Evolutionary conservation across 768 basidiomycete genomes (phyloP).

Genomic region (Trametes punicea): DNA sequence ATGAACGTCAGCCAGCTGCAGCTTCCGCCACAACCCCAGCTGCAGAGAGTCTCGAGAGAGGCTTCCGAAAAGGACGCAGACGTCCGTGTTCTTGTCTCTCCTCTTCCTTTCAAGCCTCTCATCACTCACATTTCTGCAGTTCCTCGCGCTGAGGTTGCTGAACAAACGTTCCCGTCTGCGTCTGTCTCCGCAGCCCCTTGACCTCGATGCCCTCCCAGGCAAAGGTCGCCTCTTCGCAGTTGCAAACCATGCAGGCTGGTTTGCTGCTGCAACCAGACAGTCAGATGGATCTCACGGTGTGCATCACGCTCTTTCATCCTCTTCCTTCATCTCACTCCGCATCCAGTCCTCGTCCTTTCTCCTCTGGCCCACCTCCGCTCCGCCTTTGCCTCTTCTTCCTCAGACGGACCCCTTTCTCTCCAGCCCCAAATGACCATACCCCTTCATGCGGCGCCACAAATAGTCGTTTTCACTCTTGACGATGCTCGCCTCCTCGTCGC

Average conservation of each 20-base stretch:
- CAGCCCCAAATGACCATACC: slow-evolving; percentile 50
- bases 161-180: slow-evolving; percentile 64
- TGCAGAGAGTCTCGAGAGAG: slow-evolving; percentile 22
- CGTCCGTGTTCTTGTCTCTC: slow-evolving; percentile 16
- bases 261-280: slow-evolving; percentile 54
- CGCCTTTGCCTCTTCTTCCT: slow-evolving; percentile 42
- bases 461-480: slow-evolving; percentile 53
- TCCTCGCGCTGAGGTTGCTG: slow-evolving; percentile 33
- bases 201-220: slow-evolving; percentile 38
- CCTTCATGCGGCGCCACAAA: slow-evolving; percentile 46
- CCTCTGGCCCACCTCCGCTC: slow-evolving; percentile 58
- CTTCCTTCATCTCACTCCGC: not conserved
- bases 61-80: slow-evolving; percentile 29
- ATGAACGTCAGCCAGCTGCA: slow-evolving; percentile 29
- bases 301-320: slow-evolving; percentile 14
- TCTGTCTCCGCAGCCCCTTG: slow-evolving; percentile 52
- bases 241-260: slow-evolving; percentile 64
- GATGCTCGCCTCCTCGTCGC: slow-evolving; percentile 61
- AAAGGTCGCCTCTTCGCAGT: slow-evolving; percentile 55
- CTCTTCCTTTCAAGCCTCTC: not conserved
- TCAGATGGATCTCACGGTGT: slow-evolving; percentile 37
- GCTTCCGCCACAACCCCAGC: slow-evolving; percentile 16
- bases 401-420: slow-evolving; percentile 40
- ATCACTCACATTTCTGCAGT: slow-evolving; percentile 14
- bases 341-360: slow-evolving; percentile 57